Evolutionary conservation across 2,329 filamentous ascomycete species (phyloP), one percentile per base, ranked within the genome.

Genomic region (Epichloe bromicola): DNA sequence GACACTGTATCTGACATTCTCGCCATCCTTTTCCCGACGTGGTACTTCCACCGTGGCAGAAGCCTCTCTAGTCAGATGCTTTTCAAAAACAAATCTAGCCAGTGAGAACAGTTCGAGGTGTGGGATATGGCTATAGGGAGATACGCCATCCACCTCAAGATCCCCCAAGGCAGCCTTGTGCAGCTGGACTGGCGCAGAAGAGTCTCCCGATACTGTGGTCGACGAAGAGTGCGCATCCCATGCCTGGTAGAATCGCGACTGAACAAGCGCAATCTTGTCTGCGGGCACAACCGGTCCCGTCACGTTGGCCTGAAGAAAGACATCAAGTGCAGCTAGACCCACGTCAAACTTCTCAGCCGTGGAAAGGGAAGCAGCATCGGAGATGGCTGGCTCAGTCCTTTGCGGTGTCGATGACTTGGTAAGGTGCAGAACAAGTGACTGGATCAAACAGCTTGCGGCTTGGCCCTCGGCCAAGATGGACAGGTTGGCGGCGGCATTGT

Each of bases 271-370:
- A 41, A 57, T 48, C 39, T 58, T 51, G 11, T 54, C 45, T 15
- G 51, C 55, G 0, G 66, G 58, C n/a, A 95, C 71, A 0, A 88
- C 83, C 1, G 90, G 90, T 0, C 90, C 90, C 3, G 90, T 95
- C 50, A 94, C 86, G 63, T 88, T 95, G 1, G 82, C 81, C 65
- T 96, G 90, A 15, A 95, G 67, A 63, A 95, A 96, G 11, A 83
- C 79, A 61, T 88, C 78, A 11, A 95, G 74, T 2, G 67, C 63
- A 40, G 67, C 67, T 7, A 67, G 49, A 5, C 61, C 66, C 26
- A 69, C 58, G 14, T 60, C 55, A 1, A 67, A 55, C 11, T 58
- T 52, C 17, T 58, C 55, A 11, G 55, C 48, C 17, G 45, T 26
- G 5, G 52, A 33, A n/a, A 52, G 48, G 14, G 51, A 12, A 17